Evolutionary conservation across 305 asterid species (phyloP), one percentile per base, ranked within the genome.

Genomic region (Fraxinus xanthoxyloides): DNA sequence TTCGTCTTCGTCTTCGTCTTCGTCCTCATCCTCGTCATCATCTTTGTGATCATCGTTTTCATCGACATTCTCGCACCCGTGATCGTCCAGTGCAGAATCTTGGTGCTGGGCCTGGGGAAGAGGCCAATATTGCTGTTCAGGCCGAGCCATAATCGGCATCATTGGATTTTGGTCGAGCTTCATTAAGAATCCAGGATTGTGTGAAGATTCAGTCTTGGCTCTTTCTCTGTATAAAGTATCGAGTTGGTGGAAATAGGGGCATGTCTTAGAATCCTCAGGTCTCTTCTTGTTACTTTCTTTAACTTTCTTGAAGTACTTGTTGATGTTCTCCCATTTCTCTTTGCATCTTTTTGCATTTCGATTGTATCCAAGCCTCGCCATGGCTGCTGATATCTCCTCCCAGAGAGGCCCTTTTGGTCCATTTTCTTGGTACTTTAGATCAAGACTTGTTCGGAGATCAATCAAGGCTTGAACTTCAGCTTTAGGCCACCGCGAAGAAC

Each of bases 301-400:
- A 54, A 95, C 98, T 21, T 95, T 95, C 89, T 95, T 95, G 93
- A 87, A 95, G 81, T 95, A 95, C 38, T 95, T 95, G 89, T 95
- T 95, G 78, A 95, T 95, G 79, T 95, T 95, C 88, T 95, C 99
- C 99, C 99, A 95, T 77, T 95, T 95, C 89, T 94, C 99, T 82
- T 96, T 96, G 89, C 98, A 96, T 67, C 99, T 79, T 84, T 94
- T 96, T 0, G 99, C 72, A 73, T 84, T 95, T 36, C 99, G 65
- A 70, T 77, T 88, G 93, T 95, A 94, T 10, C 99, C 99, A 0
- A 93, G 48, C 21, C 84, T 88, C 0, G 59, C 35, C 99, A 95
- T 95, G 2, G 90, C 93, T 1, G 90, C 67, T 0, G 99, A 95
- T 10, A 95, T 94, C 56, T 95, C 98, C 82, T 95, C 98, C 99